Conservation (phyloP, 2,329 filamentous ascomycete genomes). For the Magnaporthiopsis incrustans region DNA sequence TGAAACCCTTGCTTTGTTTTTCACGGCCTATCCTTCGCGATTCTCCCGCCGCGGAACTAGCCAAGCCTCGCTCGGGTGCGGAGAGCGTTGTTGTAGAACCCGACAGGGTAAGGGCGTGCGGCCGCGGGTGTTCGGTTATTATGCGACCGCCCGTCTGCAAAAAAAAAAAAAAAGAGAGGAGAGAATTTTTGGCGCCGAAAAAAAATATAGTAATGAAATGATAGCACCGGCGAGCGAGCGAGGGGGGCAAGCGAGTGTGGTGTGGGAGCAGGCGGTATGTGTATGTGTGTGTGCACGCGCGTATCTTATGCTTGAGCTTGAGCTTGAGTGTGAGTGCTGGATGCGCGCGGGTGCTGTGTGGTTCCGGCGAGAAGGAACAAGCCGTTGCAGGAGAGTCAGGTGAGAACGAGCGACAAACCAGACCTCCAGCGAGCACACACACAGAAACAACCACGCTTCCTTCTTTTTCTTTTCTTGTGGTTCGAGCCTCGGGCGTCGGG, state of each 20-base stretch:
- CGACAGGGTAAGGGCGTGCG: slow-evolving; percentile 1
- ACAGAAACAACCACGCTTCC: neutral
- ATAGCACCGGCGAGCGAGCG: neutral
- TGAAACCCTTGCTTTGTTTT: neutral
- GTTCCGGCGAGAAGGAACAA: neutral
- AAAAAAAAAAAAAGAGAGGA: neutral
- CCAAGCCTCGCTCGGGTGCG: neutral
- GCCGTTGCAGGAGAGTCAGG: slow-evolving; percentile 10
- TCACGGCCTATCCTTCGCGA: neutral
- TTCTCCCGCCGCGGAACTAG: neutral
- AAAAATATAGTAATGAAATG: neutral
- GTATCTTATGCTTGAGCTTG: neutral
- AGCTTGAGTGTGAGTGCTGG: neutral
- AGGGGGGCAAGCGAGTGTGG: neutral
- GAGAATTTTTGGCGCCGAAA: no score
- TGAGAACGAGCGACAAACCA: slow-evolving; percentile 14
- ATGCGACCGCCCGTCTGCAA: neutral
- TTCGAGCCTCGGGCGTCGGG: neutral
- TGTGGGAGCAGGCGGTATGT: neutral
- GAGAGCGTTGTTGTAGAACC: neutral
- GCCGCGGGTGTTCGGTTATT: neutral
- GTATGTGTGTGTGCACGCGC: neutral
- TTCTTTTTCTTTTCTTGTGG: neutral
- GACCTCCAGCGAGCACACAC: neutral
- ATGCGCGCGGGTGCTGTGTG: neutral